A percentile compares a stretch with the other conserved stretches of the same genome.
Evolutionary conservation across 257 asterid genomes (phyloP).

Genomic region (Linaria vulgaris): DNA sequence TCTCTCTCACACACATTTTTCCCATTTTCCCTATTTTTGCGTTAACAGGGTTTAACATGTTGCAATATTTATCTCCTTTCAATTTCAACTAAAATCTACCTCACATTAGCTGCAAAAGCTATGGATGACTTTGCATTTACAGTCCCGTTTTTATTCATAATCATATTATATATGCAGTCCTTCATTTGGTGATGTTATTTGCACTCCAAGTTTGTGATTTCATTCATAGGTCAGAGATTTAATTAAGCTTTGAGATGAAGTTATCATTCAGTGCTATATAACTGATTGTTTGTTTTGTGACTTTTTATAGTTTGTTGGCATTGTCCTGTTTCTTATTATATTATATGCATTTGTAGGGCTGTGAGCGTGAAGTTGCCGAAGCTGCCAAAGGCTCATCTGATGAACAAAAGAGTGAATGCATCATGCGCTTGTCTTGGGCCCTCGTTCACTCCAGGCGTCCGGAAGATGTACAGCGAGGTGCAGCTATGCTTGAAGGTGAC

Average conservation of each 20-base stretch:
- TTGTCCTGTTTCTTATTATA: constrained; percentile 26
- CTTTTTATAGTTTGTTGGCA: not conserved
- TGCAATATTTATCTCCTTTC: too few species aligned
- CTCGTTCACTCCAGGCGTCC: constrained; percentile 89
- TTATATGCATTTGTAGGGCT: constrained; percentile 59
- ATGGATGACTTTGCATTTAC: too few species aligned
- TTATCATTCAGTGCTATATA: too few species aligned
- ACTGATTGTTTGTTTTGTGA: too few species aligned
- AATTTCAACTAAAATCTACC: too few species aligned
- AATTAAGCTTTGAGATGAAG: too few species aligned
- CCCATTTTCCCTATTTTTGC: not conserved
- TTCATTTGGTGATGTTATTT: not conserved
- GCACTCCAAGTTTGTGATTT: not conserved
- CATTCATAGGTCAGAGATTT: too few species aligned
- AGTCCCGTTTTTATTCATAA: too few species aligned
- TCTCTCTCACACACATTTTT: too few species aligned
- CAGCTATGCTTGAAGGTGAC: constrained; percentile 95
- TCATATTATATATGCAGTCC: too few species aligned
- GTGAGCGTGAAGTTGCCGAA: constrained; percentile 92
- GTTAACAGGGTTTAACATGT: constrained; percentile 23
- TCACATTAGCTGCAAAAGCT: too few species aligned
- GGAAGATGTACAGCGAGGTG: constrained; percentile 85
- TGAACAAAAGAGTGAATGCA: constrained; percentile 66
- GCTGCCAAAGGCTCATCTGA: constrained; percentile 67
- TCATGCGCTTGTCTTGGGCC: constrained; percentile 97